Conservation (phyloP, 2,329 filamentous ascomycete species). For the Beauveria sp. region DNA sequence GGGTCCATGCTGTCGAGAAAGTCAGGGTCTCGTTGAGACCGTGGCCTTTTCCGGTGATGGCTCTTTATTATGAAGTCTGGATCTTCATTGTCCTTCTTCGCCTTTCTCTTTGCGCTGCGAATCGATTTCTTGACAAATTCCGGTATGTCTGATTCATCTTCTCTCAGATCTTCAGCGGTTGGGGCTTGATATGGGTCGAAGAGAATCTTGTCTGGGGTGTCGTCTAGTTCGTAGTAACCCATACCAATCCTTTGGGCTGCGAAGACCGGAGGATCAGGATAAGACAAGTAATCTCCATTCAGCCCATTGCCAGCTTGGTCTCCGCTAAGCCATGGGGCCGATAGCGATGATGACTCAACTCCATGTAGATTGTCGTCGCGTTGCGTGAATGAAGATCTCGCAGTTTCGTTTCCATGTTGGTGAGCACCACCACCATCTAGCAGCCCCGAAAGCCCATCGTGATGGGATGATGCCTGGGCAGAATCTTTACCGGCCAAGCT, state of each 20-base stretch:
- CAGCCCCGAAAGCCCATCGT: not conserved
- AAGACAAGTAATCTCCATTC: constrained; percentile 26
- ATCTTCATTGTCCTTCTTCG: constrained; percentile 44
- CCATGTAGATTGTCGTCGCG: not conserved
- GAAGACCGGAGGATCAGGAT: constrained; percentile 42
- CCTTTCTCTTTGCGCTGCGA: constrained; percentile 44
- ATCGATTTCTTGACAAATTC: constrained; percentile 50
- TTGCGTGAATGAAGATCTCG: not conserved
- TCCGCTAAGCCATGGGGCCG: constrained; percentile 1
- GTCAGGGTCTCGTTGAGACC: constrained; percentile 20
- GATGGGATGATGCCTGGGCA: constrained; percentile 1
- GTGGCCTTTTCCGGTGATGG: constrained; percentile 33
- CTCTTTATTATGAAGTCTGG: constrained; percentile 43
- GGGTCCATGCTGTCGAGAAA: constrained; percentile 42
- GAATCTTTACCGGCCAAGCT: constrained; percentile 9
- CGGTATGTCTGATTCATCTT: constrained; percentile 40
- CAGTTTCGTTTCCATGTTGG: not conserved
- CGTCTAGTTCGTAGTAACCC: constrained; percentile 54
- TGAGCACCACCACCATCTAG: not conserved
- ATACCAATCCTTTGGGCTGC: constrained; percentile 47
- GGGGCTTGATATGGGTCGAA: constrained; percentile 53
- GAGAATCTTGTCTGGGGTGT: constrained; percentile 48
- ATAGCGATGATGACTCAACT: not conserved
- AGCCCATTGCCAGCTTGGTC: constrained; percentile 16
- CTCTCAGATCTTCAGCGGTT: constrained; percentile 33